Evolutionary conservation across 1,284 basidiomycete genomes (phyloP), one percentile per base, ranked within the genome.

Genomic region (Bjerkandera adusta): DNA sequence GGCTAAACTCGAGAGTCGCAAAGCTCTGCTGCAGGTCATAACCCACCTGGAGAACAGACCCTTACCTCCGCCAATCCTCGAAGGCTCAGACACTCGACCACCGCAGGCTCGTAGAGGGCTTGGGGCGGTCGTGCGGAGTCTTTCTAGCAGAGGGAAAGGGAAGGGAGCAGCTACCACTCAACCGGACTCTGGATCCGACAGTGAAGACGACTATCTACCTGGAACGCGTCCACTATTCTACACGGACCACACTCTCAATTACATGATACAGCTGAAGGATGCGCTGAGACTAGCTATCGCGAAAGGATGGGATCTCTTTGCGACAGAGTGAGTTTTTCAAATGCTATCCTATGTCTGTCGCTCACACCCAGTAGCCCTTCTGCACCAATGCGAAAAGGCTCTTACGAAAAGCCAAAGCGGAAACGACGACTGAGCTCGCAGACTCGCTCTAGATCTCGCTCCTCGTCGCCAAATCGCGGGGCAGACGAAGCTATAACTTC

Each of bases 251-350:
- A 83, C 84, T 0, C 75, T 79, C 51, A 76, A 80, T 34, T 72
- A 84, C 18, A 73, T 87, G 71, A 61, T 69, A 12, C 79, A 82
- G 57, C 66, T 86, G 33, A 75, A 74, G 58, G 80, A 85, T 49
- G 70, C 84, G 2, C 63, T 86, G 37, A 62, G 72, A 3, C 72
- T 84, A 45, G 77, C 81, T 4, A 61, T 74, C 18, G 63, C 68
- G 11, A 78, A 78, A 56, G 72, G 70, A 21, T 84, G 81, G 81
- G 71, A 76, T 52, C 77, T 86, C 26, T 75, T 79, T 48, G 59
- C 66, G 27, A 64, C 69, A 27, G 68, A 69, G 79, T 76, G 55
- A 34, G 72, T 56, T 15, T 25, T 43, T 33, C 34, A 40, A 20
- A 16, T 16, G 21, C 16, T 34, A 35, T 11, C 29, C 33, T 27